Evolutionary conservation across 805 yeast species (phyloP), one percentile per base, ranked within the genome.

Genomic region (Cyberlindnera americana): DNA sequence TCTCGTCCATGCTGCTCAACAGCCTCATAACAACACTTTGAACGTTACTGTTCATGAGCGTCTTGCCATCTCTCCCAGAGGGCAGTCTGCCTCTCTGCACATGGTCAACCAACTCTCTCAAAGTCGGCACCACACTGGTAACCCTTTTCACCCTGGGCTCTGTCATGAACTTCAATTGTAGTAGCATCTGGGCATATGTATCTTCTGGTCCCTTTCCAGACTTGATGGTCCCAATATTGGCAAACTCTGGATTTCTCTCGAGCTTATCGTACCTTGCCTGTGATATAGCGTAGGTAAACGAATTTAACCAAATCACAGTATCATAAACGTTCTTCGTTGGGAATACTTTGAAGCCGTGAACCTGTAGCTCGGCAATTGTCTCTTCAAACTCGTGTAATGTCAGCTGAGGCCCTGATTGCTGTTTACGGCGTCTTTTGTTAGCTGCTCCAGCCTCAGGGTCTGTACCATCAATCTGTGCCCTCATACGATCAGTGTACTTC

Each of bases 101-200:
- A 60, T 49, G 65, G 33, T 47, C 37, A 16, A 44, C 47, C 21
- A 67, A 31, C 1, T 51, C 30, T 38, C 47, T 62, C 18, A 80
- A 58, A 7, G 67, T 63, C 3, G 66, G 61, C 47, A 73, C 72
- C 29, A 60, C 62, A 13, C 61, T 52, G 22, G 63, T 59, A 3
- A 81, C 60, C 16, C 68, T 62, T 33, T 70, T 69, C 0, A 80
- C 73, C 38, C 71, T 72, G 3, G 69, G 54, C 9, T 67, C 70
- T 3, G 84, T 79, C 70, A 83, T 69, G 46, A 69, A 64, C 39
- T 75, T 77, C 47, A 83, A 69, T 41, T 81, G 81, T 37, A 72
- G 67, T 19, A 83, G 47, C 39, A 78, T 68, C 47, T 73, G 72
- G 5, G 67, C 46, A 48, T 68, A 73, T 0, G 78, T 69, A 30